phyloP scores from a whole-genome alignment of 1,139 yeast species.

The Barnettozyma hawaiiensis region DNA sequence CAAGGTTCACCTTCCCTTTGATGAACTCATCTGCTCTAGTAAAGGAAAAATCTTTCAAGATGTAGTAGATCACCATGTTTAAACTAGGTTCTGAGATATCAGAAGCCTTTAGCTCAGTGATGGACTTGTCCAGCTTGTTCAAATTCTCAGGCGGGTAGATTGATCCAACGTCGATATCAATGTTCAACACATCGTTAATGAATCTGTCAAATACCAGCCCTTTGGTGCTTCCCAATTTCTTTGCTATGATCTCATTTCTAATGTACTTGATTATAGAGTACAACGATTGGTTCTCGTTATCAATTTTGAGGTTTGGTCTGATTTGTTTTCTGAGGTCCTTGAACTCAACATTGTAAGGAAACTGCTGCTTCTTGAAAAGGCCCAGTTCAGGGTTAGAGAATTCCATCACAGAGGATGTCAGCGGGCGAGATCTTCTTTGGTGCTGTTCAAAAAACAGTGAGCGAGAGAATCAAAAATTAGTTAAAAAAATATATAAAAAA shows the following conservation, averaged over 20 bases:
- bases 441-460: neutral
- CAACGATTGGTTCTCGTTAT: constrained; percentile 19
- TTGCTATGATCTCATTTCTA: constrained; percentile 16
- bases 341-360: constrained; percentile 22
- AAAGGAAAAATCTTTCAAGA: constrained; percentile 22
- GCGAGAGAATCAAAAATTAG: neutral
- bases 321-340: constrained; percentile 12
- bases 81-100: constrained; percentile 10
- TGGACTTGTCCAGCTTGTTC: constrained; percentile 15
- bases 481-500: neutral
- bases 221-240: constrained; percentile 16
- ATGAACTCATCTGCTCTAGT: constrained; percentile 18
- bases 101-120: constrained; percentile 11
- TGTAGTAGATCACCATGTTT: constrained; percentile 18
- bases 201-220: constrained; percentile 18
- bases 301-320: constrained; percentile 19
- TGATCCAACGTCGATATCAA: constrained; percentile 8
- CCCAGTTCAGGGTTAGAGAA: constrained; percentile 5
- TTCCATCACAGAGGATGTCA: constrained; percentile 1
- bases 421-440: too few species aligned
- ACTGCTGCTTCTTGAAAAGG: constrained; percentile 8
- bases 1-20: constrained; percentile 4
- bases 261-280: constrained; percentile 19
- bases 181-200: constrained; percentile 17
- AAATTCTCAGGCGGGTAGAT: constrained; percentile 23